These are phyloP conservation scores for Nakataea oryzae DNA, from an alignment of 2,329 filamentous ascomycete species.

Conservation along the genomic window DNA sequence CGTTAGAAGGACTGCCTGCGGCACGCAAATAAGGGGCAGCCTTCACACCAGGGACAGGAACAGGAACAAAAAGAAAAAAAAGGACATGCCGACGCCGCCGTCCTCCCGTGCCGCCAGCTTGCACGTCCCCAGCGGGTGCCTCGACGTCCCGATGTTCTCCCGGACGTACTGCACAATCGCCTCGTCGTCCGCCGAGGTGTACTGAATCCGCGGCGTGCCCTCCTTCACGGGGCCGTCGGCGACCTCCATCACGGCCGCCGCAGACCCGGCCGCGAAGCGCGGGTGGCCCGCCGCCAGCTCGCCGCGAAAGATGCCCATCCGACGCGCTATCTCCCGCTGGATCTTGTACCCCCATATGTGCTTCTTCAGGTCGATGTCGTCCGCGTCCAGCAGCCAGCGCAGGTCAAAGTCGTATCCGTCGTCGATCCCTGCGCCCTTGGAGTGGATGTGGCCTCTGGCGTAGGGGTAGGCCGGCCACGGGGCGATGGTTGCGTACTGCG, in stretches of 20 bases:
- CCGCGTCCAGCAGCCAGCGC: slow-evolving; percentile 36
- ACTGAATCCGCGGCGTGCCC: slow-evolving; percentile 21
- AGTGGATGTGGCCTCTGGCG: slow-evolving; percentile 48
- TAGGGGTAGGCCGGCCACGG: slow-evolving; percentile 49
- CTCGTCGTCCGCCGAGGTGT: slow-evolving; percentile 31
- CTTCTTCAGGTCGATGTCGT: slow-evolving; percentile 39
- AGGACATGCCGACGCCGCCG: slow-evolving; percentile 8
- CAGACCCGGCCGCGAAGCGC: slow-evolving; percentile 10
- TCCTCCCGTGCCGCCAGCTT: slow-evolving; percentile 29
- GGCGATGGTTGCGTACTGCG: slow-evolving; percentile 38
- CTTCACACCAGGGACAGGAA: no score
- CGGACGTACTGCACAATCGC: slow-evolving; percentile 30
- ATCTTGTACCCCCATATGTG: slow-evolving; percentile 39
- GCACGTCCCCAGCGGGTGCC: slow-evolving; percentile 29
- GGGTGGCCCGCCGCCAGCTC: slow-evolving; percentile 17
- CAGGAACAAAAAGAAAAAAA: no score
- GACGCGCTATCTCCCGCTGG: slow-evolving; percentile 31
- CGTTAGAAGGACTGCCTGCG: no score
- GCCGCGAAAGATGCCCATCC: slow-evolving; percentile 28
- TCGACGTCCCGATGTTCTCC: slow-evolving; percentile 26
- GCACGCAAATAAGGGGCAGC: no score
- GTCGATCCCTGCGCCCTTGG: slow-evolving; percentile 24
- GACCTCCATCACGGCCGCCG: slow-evolving; percentile 3
- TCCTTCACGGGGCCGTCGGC: no score
- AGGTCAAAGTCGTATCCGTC: slow-evolving; percentile 37